Evolutionary conservation across 1,284 basidiomycete genomes (phyloP).

Genomic region (Rhodofomes roseus): DNA sequence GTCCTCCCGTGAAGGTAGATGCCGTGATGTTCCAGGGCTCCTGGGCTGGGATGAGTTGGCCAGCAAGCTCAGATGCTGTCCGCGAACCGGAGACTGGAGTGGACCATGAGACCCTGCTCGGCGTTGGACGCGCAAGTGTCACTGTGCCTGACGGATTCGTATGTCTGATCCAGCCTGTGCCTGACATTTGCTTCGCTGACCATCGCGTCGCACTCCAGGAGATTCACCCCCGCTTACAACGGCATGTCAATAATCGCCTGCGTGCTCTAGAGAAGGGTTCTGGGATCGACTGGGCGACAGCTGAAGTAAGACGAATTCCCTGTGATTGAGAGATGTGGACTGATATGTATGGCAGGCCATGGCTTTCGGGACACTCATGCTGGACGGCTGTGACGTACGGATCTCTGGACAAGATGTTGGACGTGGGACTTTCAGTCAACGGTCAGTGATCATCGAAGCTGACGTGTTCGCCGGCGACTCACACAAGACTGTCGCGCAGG

Average conservation of each 20-base stretch:
- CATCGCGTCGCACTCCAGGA: constrained; percentile 39
- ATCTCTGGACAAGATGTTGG: constrained; percentile 92
- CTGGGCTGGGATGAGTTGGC: constrained; percentile 77
- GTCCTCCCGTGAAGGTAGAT: constrained; percentile 39
- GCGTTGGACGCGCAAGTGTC: constrained; percentile 70
- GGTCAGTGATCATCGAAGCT: constrained; percentile 37
- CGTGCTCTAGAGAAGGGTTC: constrained; percentile 65
- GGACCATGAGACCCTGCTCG: constrained; percentile 42
- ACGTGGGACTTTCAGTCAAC: constrained; percentile 85
- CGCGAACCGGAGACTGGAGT: constrained; percentile 71
- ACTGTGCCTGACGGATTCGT: constrained; percentile 74
- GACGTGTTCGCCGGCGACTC: not conserved
- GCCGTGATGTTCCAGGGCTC: constrained; percentile 53
- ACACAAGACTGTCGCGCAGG: constrained; percentile 28
- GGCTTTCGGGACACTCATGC: constrained; percentile 82
- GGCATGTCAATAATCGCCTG: constrained; percentile 79
- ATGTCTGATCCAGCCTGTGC: constrained; percentile 26
- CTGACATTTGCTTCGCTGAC: not conserved
- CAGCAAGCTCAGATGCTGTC: constrained; percentile 48
- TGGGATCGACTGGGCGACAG: constrained; percentile 84
- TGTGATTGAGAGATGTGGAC: not conserved
- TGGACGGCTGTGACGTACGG: constrained; percentile 75
- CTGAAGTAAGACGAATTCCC: constrained; percentile 51
- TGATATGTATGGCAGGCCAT: constrained; percentile 48
- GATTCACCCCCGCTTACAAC: constrained; percentile 73